Evolutionary conservation across 2,329 filamentous ascomycete species (phyloP).

Genomic region (Aspergillus felis): DNA sequence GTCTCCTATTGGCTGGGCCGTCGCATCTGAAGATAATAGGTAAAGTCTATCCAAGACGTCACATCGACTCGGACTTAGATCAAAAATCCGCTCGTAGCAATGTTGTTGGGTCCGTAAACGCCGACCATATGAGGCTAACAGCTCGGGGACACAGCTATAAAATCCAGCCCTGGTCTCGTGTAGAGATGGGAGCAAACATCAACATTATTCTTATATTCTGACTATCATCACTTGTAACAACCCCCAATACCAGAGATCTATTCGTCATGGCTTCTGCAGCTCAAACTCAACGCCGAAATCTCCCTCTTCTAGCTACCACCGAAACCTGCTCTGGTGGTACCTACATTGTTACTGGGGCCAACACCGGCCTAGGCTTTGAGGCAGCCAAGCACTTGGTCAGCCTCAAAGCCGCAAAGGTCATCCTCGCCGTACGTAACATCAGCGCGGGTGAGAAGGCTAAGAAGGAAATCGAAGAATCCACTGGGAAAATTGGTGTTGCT

Average conservation of each 20-base stretch:
- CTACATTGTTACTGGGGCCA: slow-evolving; percentile 8
- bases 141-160: too few relatives aligned
- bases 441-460: slow-evolving; percentile 4
- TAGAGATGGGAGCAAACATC: too few relatives aligned
- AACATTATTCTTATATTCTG: too few relatives aligned
- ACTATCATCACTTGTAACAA: too few relatives aligned
- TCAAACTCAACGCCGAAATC: slow-evolving; percentile 1
- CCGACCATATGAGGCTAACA: too few relatives aligned
- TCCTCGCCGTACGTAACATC: slow-evolving; percentile 8
- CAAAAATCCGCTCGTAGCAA: too few relatives aligned
- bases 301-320: slow-evolving; percentile 2
- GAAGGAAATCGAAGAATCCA: slow-evolving; percentile 5
- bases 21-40: background rate
- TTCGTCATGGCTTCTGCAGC: background rate
- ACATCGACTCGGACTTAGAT: too few relatives aligned
- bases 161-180: too few relatives aligned
- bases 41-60: background rate
- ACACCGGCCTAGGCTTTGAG: slow-evolving; percentile 8
- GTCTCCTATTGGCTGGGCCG: background rate
- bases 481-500: slow-evolving; percentile 2
- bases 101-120: too few relatives aligned
- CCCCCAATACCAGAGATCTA: too few relatives aligned
- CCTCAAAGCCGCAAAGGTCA: background rate
- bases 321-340: slow-evolving; percentile 1
- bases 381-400: slow-evolving; percentile 6